These are phyloP conservation scores for Lunularia cruciata DNA, from an alignment of 225 moss, liverwort and hornwort species.

Conservation along the genomic window DNA sequence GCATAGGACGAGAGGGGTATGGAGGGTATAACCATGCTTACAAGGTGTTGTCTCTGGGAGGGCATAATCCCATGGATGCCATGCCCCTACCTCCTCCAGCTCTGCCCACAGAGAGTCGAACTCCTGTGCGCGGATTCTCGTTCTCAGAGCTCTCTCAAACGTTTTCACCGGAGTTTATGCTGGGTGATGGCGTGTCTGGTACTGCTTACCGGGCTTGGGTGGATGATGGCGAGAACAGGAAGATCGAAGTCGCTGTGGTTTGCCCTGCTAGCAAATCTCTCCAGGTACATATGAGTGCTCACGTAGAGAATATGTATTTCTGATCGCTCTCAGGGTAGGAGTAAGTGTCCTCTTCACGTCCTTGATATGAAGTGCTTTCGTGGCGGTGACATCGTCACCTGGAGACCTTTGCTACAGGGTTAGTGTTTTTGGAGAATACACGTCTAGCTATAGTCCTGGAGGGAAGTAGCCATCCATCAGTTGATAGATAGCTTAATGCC, in stretches of 20 bases:
- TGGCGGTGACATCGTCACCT: no score
- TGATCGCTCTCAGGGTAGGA: no score
- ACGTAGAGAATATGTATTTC: no score
- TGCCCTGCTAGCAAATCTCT: slow-evolving; percentile 32
- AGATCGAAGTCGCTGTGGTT: slow-evolving; percentile 46
- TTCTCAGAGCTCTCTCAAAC: slow-evolving; percentile 34
- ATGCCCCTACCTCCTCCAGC: slow-evolving; percentile 47
- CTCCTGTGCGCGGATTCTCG: slow-evolving; percentile 39
- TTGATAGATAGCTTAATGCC: no score
- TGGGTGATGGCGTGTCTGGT: slow-evolving; percentile 39
- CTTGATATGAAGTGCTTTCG: no score
- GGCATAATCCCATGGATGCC: slow-evolving; percentile 30
- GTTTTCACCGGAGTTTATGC: slow-evolving; percentile 33
- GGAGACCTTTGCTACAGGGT: no score
- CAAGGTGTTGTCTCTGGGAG: slow-evolving; percentile 7
- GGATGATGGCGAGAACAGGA: slow-evolving; percentile 16
- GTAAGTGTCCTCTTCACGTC: no score
- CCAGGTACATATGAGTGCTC: slow-evolving; percentile 19
- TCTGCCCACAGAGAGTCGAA: slow-evolving; percentile 40
- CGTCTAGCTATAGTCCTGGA: no score
- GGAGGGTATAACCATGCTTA: slow-evolving; percentile 4
- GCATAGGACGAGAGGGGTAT: slow-evolving; percentile 30
- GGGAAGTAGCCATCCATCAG: no score
- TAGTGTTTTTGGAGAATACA: no score
- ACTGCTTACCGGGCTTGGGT: slow-evolving; percentile 37